Evolutionary conservation across 306 rosid genomes (phyloP), one percentile per base, ranked within the genome.

Genomic region (Nissolia schottii): DNA sequence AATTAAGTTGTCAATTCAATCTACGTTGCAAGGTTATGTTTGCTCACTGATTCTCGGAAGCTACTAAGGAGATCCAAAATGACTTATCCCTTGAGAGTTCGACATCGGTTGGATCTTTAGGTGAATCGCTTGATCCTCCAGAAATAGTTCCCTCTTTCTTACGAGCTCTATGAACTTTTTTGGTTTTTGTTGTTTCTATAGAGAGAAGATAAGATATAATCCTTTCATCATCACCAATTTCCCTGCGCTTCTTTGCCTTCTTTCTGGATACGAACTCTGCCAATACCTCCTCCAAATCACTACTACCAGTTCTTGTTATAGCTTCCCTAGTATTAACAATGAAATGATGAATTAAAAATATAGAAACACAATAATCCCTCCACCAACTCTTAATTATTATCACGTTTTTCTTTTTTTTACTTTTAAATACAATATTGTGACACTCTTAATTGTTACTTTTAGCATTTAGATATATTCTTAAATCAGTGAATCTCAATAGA

Each of bases 1-100:
- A 8, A 67, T 16, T 2, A 67, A 55, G 15, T 27, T 14, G 24
- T 11, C 15, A 63, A 66, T n/a, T 51, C 15, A 72, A n/a, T n/a
- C n/a, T n/a, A n/a, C 51, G 53, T 45, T 77, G 31, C 35, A 71
- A 49, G 64, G 72, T 45, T 32, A 67, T 32, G 69, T 79, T 48
- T 64, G 76, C 97, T 91, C 61, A 90, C 96, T 82, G 90, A 49
- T 88, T 87, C 81, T 86, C 84, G 62, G 91, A 84, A 73, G 96
- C 95, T 18, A 83, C 61, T 54, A 92, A 90, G 48, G 88, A 82
- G 57, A 92, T 82, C 97, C 97, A 92, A 62, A 92, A 66, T 40
- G 96, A 92, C 43, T 84, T 81, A 56, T 67, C 40, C 75, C 81
- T 80, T 49, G 71, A 85, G 38, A 65, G 80, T 58, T 75, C 78